phyloP scores from a whole-genome alignment of 345 rosid genomes.

The Arabidopsis suecica region DNA sequence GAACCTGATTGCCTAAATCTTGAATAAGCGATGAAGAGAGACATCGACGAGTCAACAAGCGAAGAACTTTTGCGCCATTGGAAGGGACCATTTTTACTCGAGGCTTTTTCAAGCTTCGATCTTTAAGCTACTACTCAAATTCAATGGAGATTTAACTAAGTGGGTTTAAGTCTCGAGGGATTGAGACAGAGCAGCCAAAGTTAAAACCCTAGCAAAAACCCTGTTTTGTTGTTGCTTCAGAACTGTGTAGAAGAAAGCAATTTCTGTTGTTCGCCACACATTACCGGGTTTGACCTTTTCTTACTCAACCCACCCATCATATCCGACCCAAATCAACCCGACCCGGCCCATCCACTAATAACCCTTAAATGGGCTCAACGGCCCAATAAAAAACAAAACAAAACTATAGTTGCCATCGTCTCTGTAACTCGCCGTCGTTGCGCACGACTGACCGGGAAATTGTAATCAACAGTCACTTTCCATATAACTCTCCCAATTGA shows the following conservation, averaged over 20 bases:
- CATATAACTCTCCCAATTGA: too few relatives aligned
- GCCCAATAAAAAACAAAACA: conserved; percentile 2
- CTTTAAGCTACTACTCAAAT: background rate
- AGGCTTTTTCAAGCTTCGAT: background rate
- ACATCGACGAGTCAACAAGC: conserved; percentile 57
- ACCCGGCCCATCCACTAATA: background rate
- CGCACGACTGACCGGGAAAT: background rate
- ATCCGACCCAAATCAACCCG: background rate
- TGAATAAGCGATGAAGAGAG: conserved; percentile 45
- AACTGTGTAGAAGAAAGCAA: conserved; percentile 43
- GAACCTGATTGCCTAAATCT: conserved; percentile 50
- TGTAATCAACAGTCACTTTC: too few relatives aligned
- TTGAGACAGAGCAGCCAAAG: conserved; percentile 23
- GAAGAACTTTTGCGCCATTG: conserved; percentile 66
- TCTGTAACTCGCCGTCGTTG: background rate
- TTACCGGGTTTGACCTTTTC: conserved; percentile 37
- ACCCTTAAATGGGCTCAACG: background rate
- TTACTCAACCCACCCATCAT: background rate
- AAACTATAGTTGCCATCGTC: background rate
- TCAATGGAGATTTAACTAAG: background rate
- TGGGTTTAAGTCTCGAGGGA: background rate
- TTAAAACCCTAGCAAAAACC: conserved; percentile 52
- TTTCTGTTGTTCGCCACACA: conserved; percentile 40
- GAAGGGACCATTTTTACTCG: conserved; percentile 60
- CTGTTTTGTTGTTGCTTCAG: conserved; percentile 26